Evolutionary conservation across 176 grass and related monocot species (phyloP).

Genomic region (Alopecurus myosuroides): DNA sequence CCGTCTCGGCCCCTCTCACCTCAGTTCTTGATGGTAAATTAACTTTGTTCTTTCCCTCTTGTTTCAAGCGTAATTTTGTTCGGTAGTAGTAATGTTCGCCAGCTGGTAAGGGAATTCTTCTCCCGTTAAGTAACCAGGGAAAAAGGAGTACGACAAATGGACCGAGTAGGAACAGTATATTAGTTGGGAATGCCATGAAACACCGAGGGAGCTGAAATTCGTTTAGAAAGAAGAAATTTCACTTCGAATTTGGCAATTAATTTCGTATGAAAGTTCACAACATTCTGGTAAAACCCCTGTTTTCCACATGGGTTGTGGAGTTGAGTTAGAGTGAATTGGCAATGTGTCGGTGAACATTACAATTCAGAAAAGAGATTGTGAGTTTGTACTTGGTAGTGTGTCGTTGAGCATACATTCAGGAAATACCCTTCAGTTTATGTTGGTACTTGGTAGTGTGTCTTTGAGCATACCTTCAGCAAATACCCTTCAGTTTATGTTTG

Average conservation of each 20-base stretch:
- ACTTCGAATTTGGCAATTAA: neutral
- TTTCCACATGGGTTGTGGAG: neutral
- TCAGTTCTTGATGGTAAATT: slow-evolving; percentile 12
- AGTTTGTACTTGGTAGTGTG: too few relatives aligned
- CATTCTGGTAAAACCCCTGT: neutral
- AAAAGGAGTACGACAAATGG: neutral
- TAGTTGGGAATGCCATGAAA: neutral
- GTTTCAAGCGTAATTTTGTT: neutral
- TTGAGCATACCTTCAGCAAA: too few relatives aligned
- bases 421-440: too few relatives aligned
- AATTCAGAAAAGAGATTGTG: too few relatives aligned
- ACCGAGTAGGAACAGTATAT: neutral
- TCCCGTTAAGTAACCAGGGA: neutral
- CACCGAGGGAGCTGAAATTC: neutral
- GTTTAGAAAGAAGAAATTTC: neutral
- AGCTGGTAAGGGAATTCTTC: neutral
- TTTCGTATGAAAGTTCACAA: neutral
- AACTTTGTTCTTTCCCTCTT: neutral
- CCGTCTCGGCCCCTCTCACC: slow-evolving; percentile 21
- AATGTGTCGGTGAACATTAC: neutral
- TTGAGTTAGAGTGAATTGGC: neutral
- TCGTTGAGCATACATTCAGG: too few relatives aligned
- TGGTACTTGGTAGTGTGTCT: too few relatives aligned
- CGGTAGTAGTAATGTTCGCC: neutral
- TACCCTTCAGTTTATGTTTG: too few relatives aligned